Evolutionary conservation across 257 asterid genomes (phyloP), one percentile per base, ranked within the genome.

Genomic region (Solanum chilense): DNA sequence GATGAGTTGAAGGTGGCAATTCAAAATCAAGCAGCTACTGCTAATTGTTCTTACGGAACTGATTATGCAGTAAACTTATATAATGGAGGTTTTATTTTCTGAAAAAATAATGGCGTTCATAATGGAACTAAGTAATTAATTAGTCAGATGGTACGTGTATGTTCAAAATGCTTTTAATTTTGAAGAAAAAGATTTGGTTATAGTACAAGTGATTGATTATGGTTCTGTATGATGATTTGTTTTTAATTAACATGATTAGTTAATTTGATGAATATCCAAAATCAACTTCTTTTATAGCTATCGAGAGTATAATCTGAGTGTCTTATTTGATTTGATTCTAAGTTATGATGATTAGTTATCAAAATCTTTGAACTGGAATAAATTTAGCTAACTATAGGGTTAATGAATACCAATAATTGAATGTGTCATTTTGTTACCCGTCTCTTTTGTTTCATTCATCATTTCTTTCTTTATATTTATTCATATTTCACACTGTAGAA

Each of bases 11-110:
- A 87, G 31, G 83, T 77, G 88, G 89, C 87, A 6, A 86, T 88
- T 23, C 93, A 91, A 47, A 90, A 86, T 85, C 92, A 90, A 75
- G 25, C 81, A 29, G 70, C 27, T 75, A 29, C 42, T 33, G 87
- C 71, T 21, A 82, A 69, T 86, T 68, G 49, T 73, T 58, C 86
- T 87, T 77, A 87, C 29, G 86, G 85, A 77, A 86, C 89, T 11
- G 91, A 82, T 82, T 58, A 88, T 88, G 74, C 82, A 23, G 20
- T 83, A 23, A 90, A 85, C 82, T 31, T 88, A 60, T 52, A 47
- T 18, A 86, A 64, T 84, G 93, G 92, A 86, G 93, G 73, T 3
- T 86, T 82, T 29, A 88, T 90, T 74, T 93, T 90, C 86, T 89
- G 90, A 60, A 47, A 47, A 64, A 64, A 25, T 10, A 18, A 23